These are phyloP conservation scores for Apocynum venetum DNA, from an alignment of 257 asterid genomes.

Conservation along the genomic window DNA sequence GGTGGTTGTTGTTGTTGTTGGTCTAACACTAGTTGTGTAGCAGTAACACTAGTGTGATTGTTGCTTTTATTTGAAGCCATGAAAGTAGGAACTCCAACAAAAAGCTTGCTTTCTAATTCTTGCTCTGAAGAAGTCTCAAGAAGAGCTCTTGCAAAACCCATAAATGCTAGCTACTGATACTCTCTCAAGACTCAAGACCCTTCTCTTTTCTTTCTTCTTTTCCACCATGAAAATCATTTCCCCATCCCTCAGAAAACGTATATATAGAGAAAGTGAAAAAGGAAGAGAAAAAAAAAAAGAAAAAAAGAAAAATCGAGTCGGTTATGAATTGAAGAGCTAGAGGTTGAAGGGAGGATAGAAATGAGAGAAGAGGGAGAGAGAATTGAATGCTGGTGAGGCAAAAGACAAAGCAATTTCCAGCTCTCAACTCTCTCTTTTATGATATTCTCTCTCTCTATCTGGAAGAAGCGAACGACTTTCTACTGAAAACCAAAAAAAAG, in stretches of 20 bases:
- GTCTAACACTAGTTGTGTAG: neutral
- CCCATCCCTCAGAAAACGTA: neutral
- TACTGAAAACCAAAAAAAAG: neutral
- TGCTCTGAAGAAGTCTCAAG: conserved; percentile 9
- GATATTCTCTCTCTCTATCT: neutral
- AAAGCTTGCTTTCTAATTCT: conserved; percentile 13
- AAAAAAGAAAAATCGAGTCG: conserved; percentile 10
- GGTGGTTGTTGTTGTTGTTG: conserved; percentile 6
- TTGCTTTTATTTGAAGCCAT: conserved; percentile 20
- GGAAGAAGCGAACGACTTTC: conserved; percentile 21
- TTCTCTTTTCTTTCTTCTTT: neutral
- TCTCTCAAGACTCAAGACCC: neutral
- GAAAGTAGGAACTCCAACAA: conserved; percentile 13
- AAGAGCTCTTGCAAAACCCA: conserved; percentile 23
- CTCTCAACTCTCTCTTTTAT: conserved; percentile 16
- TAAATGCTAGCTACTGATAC: neutral
- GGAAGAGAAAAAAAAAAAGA: neutral
- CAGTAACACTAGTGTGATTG: neutral
- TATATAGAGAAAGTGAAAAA: conserved; percentile 5
- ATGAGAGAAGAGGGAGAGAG: conserved; percentile 13
- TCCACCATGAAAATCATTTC: neutral
- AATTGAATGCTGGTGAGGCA: conserved; percentile 21
- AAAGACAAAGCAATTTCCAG: conserved; percentile 25
- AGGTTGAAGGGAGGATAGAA: conserved; percentile 17
- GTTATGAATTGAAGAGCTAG: conserved; percentile 16